Evolutionary conservation across 2,329 filamentous ascomycete genomes (phyloP).

Genomic region (Fusarium sublunatum): DNA sequence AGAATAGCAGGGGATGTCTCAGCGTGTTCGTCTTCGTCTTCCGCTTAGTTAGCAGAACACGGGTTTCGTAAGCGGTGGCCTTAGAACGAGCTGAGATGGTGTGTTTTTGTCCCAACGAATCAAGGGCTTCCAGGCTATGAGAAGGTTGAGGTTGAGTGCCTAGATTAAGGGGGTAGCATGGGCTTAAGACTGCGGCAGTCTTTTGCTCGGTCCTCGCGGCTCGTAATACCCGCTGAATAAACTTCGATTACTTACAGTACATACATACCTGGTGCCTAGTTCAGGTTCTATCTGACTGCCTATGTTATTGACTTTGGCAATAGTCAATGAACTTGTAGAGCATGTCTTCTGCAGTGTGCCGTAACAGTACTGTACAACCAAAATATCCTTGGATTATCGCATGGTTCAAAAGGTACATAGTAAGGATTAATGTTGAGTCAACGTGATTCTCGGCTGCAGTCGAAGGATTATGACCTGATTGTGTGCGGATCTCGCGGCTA

Average conservation of each 20-base stretch:
- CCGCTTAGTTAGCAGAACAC: not conserved
- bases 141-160: not conserved
- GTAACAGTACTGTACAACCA: not conserved
- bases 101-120: constrained; percentile 26
- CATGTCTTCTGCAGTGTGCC: not conserved
- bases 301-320: not conserved
- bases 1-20: not conserved
- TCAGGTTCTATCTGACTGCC: not conserved
- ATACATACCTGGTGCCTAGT: too few relatives aligned
- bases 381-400: constrained; percentile 3
- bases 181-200: not conserved
- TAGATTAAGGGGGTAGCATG: constrained; percentile 15
- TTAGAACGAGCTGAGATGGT: constrained; percentile 36
- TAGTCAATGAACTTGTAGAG: not conserved
- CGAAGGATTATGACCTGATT: constrained; percentile 17
- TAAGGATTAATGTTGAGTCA: constrained; percentile 17
- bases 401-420: not conserved
- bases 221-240: too few relatives aligned
- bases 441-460: constrained; percentile 18
- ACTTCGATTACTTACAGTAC: too few relatives aligned
- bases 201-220: not conserved
- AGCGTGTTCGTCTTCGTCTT: constrained; percentile 23
- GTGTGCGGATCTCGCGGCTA: constrained; percentile 18
- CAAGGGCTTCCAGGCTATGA: not conserved
- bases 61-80: constrained; percentile 14